Percentiles rank a stretch among this genome's conserved stretches.
Conservation (phyloP, 345 rosid species). For the Stellera chamaejasme region DNA sequence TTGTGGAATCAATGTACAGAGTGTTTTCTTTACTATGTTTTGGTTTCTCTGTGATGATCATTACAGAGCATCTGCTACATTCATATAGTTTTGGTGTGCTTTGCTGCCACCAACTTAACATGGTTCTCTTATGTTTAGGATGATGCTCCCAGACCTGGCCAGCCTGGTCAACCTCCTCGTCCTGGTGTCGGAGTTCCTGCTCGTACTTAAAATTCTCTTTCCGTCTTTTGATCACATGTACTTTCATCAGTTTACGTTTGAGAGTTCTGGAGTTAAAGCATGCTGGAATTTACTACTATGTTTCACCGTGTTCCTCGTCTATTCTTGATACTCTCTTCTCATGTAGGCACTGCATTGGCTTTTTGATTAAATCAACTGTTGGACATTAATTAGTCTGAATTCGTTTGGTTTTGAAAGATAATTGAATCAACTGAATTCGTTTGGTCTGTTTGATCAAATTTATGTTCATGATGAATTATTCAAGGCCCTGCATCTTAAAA, state of each 20-base stretch:
- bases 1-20: too few species aligned
- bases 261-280: neutral
- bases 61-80: neutral
- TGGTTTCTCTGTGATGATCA: neutral
- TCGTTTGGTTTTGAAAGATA: too few species aligned
- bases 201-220: slow-evolving; percentile 26
- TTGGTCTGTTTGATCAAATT: too few species aligned
- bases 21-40: neutral
- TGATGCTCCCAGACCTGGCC: slow-evolving; percentile 50
- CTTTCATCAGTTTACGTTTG: neutral
- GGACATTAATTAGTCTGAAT: too few species aligned
- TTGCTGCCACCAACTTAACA: neutral
- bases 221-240: neutral
- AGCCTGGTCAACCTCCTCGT: slow-evolving; percentile 58
- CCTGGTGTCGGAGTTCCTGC: slow-evolving; percentile 40
- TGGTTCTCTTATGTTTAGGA: slow-evolving; percentile 27
- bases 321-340: neutral
- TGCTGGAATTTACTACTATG: too few species aligned
- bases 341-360: neutral
- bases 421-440: too few species aligned
- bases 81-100: neutral
- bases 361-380: neutral
- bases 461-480: too few species aligned
- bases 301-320: too few species aligned
- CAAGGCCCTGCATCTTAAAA: too few species aligned